Evolutionary conservation across 306 rosid species (phyloP).

Genomic region (Sindora glabra): DNA sequence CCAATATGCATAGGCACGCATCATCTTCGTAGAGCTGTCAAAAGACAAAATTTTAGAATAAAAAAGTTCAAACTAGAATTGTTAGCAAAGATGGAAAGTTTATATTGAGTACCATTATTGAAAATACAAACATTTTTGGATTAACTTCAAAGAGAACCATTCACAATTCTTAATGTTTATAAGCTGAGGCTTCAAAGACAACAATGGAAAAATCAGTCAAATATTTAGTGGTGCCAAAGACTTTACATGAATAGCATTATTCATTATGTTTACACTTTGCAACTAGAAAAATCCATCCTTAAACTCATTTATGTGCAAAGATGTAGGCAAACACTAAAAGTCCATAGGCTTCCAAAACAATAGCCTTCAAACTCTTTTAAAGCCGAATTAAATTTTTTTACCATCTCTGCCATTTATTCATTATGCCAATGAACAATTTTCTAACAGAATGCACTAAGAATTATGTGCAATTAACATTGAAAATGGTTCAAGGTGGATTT

Average conservation of each 20-base stretch:
- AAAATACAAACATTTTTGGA: background rate
- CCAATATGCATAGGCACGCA: constrained; percentile 78
- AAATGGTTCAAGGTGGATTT: too few relatives aligned
- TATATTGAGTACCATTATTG: background rate
- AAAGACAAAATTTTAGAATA: constrained; percentile 16
- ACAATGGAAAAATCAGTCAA: background rate
- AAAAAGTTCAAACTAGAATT: background rate
- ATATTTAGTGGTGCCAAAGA: background rate
- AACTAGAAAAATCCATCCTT: background rate
- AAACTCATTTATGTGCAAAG: background rate
- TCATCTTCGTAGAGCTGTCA: constrained; percentile 91
- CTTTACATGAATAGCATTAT: background rate
- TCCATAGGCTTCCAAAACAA: background rate
- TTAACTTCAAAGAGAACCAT: background rate
- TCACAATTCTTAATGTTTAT: background rate
- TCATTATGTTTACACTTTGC: background rate
- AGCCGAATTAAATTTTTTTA: background rate
- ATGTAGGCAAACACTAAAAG: background rate
- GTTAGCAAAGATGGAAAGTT: background rate
- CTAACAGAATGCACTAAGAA: too few relatives aligned
- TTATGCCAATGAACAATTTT: too few relatives aligned
- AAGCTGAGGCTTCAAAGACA: background rate
- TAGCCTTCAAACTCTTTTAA: background rate
- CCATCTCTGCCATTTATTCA: background rate
- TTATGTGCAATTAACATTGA: too few relatives aligned